A percentile compares a stretch with the other conserved stretches of the same genome.
Evolutionary conservation across 2,329 filamentous ascomycete species (phyloP).

Genomic region (Nigrospora sphaerica): DNA sequence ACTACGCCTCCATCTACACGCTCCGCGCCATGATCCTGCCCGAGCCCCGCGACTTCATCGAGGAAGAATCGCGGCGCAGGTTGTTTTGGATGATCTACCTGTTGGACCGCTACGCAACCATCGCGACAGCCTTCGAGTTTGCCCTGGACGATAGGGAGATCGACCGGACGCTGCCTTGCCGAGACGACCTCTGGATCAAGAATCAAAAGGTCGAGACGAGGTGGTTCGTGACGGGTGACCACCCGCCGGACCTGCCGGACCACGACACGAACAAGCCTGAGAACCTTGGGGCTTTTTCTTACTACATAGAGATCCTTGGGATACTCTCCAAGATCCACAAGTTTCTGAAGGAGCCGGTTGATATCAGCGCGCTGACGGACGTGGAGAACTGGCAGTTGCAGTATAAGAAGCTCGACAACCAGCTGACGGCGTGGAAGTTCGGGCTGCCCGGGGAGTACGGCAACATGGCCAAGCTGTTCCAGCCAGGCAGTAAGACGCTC

Average conservation of each 20-base stretch:
- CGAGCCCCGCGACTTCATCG: slow-evolving; percentile 77
- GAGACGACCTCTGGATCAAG: slow-evolving; percentile 77
- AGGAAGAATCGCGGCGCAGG: slow-evolving; percentile 77
- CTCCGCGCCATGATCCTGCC: slow-evolving; percentile 78
- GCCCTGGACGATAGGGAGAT: slow-evolving; percentile 85
- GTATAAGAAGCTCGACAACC: slow-evolving; percentile 77
- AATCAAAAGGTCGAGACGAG: slow-evolving; percentile 79
- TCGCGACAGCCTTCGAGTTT: slow-evolving; percentile 89
- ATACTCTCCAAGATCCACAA: slow-evolving; percentile 83
- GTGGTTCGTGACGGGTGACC: slow-evolving; percentile 60
- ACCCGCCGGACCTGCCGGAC: slow-evolving; percentile 39
- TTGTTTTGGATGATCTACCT: slow-evolving; percentile 95
- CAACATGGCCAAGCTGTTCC: slow-evolving; percentile 74
- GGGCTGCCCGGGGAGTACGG: slow-evolving; percentile 76
- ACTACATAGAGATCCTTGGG: slow-evolving; percentile 83
- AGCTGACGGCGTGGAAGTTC: slow-evolving; percentile 77
- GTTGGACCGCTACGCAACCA: slow-evolving; percentile 82
- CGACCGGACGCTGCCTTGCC: slow-evolving; percentile 77
- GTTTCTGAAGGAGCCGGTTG: slow-evolving; percentile 82
- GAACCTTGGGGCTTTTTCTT: slow-evolving; percentile 80
- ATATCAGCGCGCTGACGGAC: slow-evolving; percentile 76
- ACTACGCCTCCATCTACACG: slow-evolving; percentile 82
- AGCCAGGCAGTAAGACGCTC: slow-evolving; percentile 60
- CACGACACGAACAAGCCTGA: slow-evolving; percentile 64
- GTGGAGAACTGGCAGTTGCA: slow-evolving; percentile 86